A percentile compares a stretch with the other conserved stretches of the same genome.
Evolutionary conservation across 2,329 filamentous ascomycete species (phyloP).

Genomic region (Claviceps sorghi): DNA sequence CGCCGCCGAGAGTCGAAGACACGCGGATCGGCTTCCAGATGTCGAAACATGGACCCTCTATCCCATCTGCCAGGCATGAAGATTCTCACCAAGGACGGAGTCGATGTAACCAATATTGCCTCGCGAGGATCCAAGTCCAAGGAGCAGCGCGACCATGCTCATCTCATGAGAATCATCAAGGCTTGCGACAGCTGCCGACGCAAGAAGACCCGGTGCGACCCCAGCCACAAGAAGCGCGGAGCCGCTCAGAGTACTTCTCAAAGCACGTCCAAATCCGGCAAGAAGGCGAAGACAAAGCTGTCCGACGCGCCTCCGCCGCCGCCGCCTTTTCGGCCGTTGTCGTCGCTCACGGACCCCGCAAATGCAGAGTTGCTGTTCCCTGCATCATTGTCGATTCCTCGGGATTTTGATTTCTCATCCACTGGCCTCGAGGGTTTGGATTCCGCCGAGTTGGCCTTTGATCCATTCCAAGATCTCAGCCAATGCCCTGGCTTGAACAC

Average conservation of each 20-base stretch:
- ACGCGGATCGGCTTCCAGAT: slow-evolving; percentile 12
- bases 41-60: slow-evolving; percentile 28
- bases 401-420: slow-evolving; percentile 11
- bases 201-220: slow-evolving; percentile 51
- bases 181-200: slow-evolving; percentile 47
- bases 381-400: slow-evolving; percentile 6
- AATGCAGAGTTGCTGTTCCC: neutral
- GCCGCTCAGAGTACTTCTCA: slow-evolving; percentile 19
- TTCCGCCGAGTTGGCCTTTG: slow-evolving; percentile 8
- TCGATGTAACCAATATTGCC: slow-evolving; percentile 47
- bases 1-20: slow-evolving; percentile 14
- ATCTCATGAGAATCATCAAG: slow-evolving; percentile 52
- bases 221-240: slow-evolving; percentile 39
- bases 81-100: slow-evolving; percentile 49
- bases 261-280: slow-evolving; percentile 21
- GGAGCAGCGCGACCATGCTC: slow-evolving; percentile 52
- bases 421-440: slow-evolving; percentile 11
- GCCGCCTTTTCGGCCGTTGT: slow-evolving; percentile 11
- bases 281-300: slow-evolving; percentile 23
- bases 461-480: slow-evolving; percentile 32
- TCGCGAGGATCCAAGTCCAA: slow-evolving; percentile 51
- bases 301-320: slow-evolving; percentile 8
- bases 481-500: slow-evolving; percentile 23
- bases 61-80: slow-evolving; percentile 47
- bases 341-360: neutral